A percentile compares a stretch with the other conserved stretches of the same genome.
Conservation (phyloP, 2,329 filamentous ascomycete genomes). For the Apiospora arundinis region DNA sequence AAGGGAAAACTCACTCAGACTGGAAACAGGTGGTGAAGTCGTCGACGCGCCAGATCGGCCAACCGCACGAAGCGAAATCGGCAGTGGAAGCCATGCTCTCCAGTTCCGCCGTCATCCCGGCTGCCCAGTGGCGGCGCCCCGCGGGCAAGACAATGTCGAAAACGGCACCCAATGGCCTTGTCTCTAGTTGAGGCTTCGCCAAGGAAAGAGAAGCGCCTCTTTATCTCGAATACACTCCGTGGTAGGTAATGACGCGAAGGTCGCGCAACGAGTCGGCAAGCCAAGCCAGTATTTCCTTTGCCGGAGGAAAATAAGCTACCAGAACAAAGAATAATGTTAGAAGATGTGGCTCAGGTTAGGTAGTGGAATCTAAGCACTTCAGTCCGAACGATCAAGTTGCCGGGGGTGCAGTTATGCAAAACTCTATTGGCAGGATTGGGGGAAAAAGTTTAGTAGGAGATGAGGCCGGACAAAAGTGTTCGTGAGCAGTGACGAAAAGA, state of each 20-base stretch:
- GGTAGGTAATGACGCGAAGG: background rate
- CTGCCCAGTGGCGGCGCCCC: constrained; percentile 13
- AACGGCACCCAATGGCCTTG: background rate
- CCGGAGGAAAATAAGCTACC: background rate
- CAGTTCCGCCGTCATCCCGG: background rate
- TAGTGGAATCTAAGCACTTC: background rate
- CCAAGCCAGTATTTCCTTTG: background rate
- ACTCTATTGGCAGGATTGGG: background rate
- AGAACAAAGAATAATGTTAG: constrained; percentile 7
- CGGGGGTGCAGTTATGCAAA: background rate
- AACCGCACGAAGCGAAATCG: constrained; percentile 58
- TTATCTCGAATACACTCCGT: background rate
- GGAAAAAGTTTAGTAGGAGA: constrained; percentile 15
- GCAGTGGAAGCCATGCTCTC: constrained; percentile 2
- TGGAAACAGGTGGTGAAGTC: constrained; percentile 70
- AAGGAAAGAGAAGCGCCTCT: background rate
- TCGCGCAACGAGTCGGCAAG: background rate
- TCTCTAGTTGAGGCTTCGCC: too few species aligned
- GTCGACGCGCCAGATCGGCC: constrained; percentile 68
- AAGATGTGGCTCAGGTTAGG: background rate
- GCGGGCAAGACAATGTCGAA: constrained; percentile 5
- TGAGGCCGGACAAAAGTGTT: constrained; percentile 1
- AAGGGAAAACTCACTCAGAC: constrained; percentile 63
- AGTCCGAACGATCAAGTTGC: background rate
- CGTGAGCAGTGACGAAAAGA: constrained; percentile 1